These are phyloP conservation scores for Neurospora sp. DNA, from an alignment of 495 filamentous ascomycete species.

Conservation along the genomic window DNA sequence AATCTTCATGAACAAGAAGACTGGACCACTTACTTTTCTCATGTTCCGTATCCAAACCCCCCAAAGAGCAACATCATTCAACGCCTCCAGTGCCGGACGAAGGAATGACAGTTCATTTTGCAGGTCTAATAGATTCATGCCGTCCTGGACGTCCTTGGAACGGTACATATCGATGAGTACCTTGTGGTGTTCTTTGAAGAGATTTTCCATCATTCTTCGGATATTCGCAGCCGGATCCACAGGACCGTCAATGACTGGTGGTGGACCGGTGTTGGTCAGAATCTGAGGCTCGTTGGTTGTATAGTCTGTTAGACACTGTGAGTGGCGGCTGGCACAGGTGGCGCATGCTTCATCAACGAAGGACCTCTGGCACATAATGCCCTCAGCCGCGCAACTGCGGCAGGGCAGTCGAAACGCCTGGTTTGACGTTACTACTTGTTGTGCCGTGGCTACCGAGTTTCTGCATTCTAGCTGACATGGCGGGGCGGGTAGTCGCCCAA, in stretches of 20 bases:
- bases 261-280: not conserved
- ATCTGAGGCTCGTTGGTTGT: not conserved
- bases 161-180: too few relatives aligned
- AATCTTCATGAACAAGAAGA: not conserved
- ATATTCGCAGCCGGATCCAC: too few relatives aligned
- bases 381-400: not conserved
- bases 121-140: not conserved
- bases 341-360: not conserved
- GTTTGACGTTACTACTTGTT: not conserved
- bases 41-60: not conserved
- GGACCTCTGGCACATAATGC: not conserved
- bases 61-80: not conserved
- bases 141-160: too few relatives aligned
- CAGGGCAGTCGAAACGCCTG: not conserved
- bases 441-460: not conserved
- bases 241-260: not conserved
- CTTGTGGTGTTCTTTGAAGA: too few relatives aligned
- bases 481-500: not conserved
- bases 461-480: not conserved
- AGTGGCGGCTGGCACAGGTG: not conserved
- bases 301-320: not conserved
- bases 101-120: not conserved
- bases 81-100: not conserved
- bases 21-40: not conserved
- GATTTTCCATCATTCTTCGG: too few relatives aligned